Conservation (phyloP, 1,284 basidiomycete species). For the Pseudozyma hubeiensis region DNA sequence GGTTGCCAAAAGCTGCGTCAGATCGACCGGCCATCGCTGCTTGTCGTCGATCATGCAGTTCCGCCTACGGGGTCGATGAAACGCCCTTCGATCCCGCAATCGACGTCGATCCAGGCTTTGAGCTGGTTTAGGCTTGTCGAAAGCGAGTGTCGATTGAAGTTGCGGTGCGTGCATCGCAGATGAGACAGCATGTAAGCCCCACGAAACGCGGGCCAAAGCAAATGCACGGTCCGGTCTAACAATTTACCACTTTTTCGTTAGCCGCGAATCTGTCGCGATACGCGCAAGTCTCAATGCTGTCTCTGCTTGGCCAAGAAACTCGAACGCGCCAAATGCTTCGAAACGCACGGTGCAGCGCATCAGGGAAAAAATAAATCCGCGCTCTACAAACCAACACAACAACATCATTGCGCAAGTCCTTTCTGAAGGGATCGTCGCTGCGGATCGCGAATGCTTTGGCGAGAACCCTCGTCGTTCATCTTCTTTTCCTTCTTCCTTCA, state of each 20-base stretch:
- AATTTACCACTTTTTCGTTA: neutral
- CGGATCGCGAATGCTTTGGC: neutral
- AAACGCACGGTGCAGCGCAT: slow-evolving; percentile 7
- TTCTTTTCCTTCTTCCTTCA: slow-evolving; percentile 1
- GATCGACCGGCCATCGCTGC: too few relatives aligned
- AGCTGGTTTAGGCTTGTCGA: neutral
- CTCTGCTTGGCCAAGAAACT: neutral
- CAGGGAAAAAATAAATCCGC: neutral
- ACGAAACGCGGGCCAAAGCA: too few relatives aligned
- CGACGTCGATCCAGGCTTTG: neutral
- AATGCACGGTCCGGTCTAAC: neutral
- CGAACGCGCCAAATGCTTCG: slow-evolving; percentile 2
- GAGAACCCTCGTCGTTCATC: neutral
- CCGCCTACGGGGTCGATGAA: too few relatives aligned
- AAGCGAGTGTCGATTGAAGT: neutral
- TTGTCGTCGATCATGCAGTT: too few relatives aligned
- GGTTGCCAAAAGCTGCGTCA: too few relatives aligned
- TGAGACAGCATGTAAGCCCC: neutral
- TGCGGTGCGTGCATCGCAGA: slow-evolving; percentile 9
- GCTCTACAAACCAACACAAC: neutral
- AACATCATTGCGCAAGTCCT: too few relatives aligned
- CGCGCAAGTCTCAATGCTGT: neutral
- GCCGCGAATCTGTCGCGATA: slow-evolving; percentile 1
- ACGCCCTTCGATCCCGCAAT: too few relatives aligned
- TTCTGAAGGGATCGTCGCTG: too few relatives aligned